Conservation (phyloP, 495 filamentous ascomycete genomes). For the Penicillium fimorum region DNA sequence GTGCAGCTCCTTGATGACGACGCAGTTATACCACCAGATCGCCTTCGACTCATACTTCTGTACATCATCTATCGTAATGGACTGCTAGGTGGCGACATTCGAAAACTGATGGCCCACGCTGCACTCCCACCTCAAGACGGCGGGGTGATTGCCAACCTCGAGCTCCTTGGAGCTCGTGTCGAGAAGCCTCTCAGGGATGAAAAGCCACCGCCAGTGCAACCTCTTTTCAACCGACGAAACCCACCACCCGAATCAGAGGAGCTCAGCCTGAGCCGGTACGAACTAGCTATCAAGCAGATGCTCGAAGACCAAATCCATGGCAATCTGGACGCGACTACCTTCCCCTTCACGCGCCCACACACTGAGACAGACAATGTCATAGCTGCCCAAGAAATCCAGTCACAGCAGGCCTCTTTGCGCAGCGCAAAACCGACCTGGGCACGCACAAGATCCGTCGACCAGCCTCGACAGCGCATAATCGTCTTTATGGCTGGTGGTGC, state of each 20-base stretch:
- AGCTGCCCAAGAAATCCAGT: slow-evolving; percentile 52
- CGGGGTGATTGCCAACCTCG: slow-evolving; percentile 72
- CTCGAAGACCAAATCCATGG: slow-evolving; percentile 65
- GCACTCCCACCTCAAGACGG: slow-evolving; percentile 70
- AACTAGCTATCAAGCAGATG: slow-evolving; percentile 58
- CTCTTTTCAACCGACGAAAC: slow-evolving; percentile 66
- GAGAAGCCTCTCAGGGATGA: slow-evolving; percentile 75
- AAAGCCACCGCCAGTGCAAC: slow-evolving; percentile 57
- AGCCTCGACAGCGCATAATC: slow-evolving; percentile 86
- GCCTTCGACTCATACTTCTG: slow-evolving; percentile 78
- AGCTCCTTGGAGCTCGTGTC: slow-evolving; percentile 74
- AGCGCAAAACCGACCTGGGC: slow-evolving; percentile 96
- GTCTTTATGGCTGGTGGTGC: slow-evolving; percentile 97
- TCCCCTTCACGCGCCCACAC: slow-evolving; percentile 81
- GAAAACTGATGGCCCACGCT: slow-evolving; percentile 81
- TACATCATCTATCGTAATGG: slow-evolving; percentile 88
- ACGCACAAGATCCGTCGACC: slow-evolving; percentile 69
- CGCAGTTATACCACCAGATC: slow-evolving; percentile 62
- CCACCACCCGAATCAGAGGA: slow-evolving; percentile 50
- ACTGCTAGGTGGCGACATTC: slow-evolving; percentile 80
- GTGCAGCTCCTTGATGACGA: slow-evolving; percentile 85
- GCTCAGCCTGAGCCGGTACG: slow-evolving; percentile 51
- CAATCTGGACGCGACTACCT: slow-evolving; percentile 55
- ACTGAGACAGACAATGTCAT: slow-evolving; percentile 59
- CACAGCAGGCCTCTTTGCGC: slow-evolving; percentile 70